Conservation (phyloP, 1,284 basidiomycete species). For the Rhodofomes roseus region DNA sequence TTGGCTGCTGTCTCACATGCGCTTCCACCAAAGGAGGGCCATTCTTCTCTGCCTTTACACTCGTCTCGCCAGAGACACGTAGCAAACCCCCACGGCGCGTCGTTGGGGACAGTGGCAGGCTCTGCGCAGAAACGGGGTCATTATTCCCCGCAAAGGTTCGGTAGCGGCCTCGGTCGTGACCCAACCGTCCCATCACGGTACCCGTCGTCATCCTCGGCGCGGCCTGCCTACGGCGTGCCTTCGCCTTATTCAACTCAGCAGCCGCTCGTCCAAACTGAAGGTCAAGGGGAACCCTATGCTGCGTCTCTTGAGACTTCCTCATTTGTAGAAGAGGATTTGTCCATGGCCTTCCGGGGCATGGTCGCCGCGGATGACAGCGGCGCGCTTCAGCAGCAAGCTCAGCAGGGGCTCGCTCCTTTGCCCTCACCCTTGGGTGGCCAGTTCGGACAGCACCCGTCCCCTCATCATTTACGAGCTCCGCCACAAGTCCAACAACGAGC, state of each 20-base stretch:
- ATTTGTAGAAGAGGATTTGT: constrained; percentile 49
- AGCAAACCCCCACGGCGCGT: constrained; percentile 26
- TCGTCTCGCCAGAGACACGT: constrained; percentile 50
- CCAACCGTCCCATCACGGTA: constrained; percentile 6
- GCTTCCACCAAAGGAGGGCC: constrained; percentile 2
- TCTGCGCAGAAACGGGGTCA: constrained; percentile 38
- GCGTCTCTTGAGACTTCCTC: constrained; percentile 41
- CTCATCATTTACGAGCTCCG: constrained; percentile 34
- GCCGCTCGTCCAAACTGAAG: constrained; percentile 15
- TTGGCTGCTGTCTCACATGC: not conserved
- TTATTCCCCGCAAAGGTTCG: constrained; percentile 53
- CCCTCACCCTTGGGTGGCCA: constrained; percentile 10
- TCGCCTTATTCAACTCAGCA: constrained; percentile 26
- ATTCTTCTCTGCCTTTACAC: constrained; percentile 33
- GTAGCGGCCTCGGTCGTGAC: constrained; percentile 42
- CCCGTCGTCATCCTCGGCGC: constrained; percentile 40
- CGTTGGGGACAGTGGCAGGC: constrained; percentile 17
- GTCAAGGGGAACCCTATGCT: constrained; percentile 26
- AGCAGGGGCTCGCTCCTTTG: constrained; percentile 11
- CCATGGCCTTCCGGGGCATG: constrained; percentile 61
- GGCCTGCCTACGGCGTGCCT: constrained; percentile 28
- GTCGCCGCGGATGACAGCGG: constrained; percentile 59
- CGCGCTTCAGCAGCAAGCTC: constrained; percentile 22
- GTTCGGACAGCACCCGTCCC: constrained; percentile 15
- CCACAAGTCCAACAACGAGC: constrained; percentile 40